Evolutionary conservation across 2,329 filamentous ascomycete species (phyloP).

Genomic region (Fusarium sp.): DNA sequence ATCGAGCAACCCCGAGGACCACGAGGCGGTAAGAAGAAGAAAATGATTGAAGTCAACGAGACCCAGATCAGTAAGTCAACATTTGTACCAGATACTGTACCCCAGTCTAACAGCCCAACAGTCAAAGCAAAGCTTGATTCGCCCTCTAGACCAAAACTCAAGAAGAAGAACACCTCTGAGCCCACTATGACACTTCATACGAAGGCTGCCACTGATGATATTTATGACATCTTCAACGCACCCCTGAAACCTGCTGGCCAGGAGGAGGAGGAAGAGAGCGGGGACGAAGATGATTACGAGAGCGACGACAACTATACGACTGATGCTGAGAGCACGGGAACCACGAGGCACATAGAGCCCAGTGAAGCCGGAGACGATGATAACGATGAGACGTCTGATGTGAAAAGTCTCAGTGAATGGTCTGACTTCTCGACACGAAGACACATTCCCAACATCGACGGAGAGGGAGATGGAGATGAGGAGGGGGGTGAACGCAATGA

Average conservation of each 20-base stretch:
- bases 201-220: slow-evolving; percentile 93
- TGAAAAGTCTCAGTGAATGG: slow-evolving; percentile 81
- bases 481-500: slow-evolving; percentile 46
- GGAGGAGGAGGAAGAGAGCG: slow-evolving; percentile 55
- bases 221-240: slow-evolving; percentile 96
- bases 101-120: slow-evolving; percentile 54
- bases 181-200: slow-evolving; percentile 99
- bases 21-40: slow-evolving; percentile 73
- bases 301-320: slow-evolving; percentile 83
- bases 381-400: slow-evolving; percentile 62
- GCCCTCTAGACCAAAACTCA: slow-evolving; percentile 84
- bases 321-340: slow-evolving; percentile 84
- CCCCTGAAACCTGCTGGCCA: slow-evolving; percentile 58
- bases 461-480: slow-evolving; percentile 43
- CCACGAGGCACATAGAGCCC: slow-evolving; percentile 72
- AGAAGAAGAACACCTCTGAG: slow-evolving; percentile 78
- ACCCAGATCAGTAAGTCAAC: slow-evolving; percentile 84
- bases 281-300: slow-evolving; percentile 76
- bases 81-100: neutral
- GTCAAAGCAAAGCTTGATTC: slow-evolving; percentile 95
- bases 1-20: slow-evolving; percentile 58
- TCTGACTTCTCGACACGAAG: slow-evolving; percentile 85
- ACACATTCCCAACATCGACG: slow-evolving; percentile 67
- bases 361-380: slow-evolving; percentile 60
- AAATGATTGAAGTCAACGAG: slow-evolving; percentile 86